Evolutionary conservation across 306 rosid species (phyloP).

Genomic region (Begonia fuchsioides): DNA sequence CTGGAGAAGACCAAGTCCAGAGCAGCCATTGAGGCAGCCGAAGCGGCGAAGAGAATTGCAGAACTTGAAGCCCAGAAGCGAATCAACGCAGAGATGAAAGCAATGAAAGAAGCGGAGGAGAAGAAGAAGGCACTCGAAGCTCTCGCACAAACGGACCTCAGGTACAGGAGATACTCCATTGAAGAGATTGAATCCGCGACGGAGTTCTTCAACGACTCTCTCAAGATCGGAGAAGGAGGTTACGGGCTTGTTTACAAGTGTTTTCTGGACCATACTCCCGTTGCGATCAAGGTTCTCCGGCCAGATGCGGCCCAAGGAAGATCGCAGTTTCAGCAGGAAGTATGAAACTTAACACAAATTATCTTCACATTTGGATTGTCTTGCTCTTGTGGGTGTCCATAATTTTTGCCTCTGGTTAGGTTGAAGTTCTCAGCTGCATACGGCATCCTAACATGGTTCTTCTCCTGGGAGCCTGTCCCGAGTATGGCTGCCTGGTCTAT

Average conservation of each 20-base stretch:
- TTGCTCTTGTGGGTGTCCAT: too few relatives aligned
- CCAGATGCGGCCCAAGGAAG: conserved; percentile 96
- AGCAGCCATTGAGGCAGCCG: conserved; percentile 89
- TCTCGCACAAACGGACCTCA: conserved; percentile 26
- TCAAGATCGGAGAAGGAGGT: conserved; percentile 90
- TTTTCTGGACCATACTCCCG: conserved; percentile 63
- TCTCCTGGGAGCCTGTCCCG: conserved; percentile 93
- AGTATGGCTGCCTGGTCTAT: conserved; percentile 80
- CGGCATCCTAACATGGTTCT: conserved; percentile 98
- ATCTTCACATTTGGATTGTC: too few relatives aligned
- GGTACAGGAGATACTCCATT: conserved; percentile 69
- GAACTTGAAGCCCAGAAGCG: conserved; percentile 77
- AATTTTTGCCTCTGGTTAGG: too few relatives aligned
- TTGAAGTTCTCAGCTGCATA: conserved; percentile 80
- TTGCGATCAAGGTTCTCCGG: conserved; percentile 84
- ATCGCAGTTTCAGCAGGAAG: conserved; percentile 85
- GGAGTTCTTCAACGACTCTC: conserved; percentile 35
- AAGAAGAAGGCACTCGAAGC: conserved; percentile 46
- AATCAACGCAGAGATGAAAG: conserved; percentile 63
- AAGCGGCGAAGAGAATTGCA: conserved; percentile 68
- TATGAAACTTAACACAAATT: too few relatives aligned
- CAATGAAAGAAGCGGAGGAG: conserved; percentile 56
- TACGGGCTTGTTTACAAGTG: conserved; percentile 81
- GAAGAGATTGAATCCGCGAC: conserved; percentile 89
- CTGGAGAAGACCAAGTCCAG: conserved; percentile 67